These are phyloP conservation scores for Rickenella mellea DNA, from an alignment of 768 basidiomycete genomes.

Conservation along the genomic window DNA sequence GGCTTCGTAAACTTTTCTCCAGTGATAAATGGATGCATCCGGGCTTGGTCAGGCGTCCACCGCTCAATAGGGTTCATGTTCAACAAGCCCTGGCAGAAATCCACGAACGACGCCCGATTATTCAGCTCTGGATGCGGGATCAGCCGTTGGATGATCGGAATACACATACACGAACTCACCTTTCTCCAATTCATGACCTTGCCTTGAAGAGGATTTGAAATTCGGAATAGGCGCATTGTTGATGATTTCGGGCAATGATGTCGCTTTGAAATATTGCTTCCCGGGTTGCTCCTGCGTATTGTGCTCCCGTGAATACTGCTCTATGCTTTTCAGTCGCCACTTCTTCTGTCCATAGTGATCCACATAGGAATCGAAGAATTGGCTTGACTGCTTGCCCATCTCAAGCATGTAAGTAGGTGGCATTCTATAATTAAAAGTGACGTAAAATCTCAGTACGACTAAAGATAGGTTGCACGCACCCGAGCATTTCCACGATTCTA, in stretches of 20 bases:
- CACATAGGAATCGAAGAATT: constrained; percentile 82
- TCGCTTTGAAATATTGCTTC: constrained; percentile 98
- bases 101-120: constrained; percentile 90
- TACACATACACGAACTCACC: constrained; percentile 56
- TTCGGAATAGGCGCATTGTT: constrained; percentile 90
- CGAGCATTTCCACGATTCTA: constrained; percentile 96
- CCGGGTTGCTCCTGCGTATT: constrained; percentile 94
- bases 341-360: constrained; percentile 76
- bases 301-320: constrained; percentile 94
- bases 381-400: constrained; percentile 86
- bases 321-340: constrained; percentile 80
- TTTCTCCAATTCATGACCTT: constrained; percentile 80
- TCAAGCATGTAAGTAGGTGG: constrained; percentile 93
- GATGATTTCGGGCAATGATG: constrained; percentile 88
- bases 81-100: constrained; percentile 91
- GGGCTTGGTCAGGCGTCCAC: constrained; percentile 96
- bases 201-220: constrained; percentile 60
- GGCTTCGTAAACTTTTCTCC: constrained; percentile 92
- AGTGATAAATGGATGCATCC: constrained; percentile 94
- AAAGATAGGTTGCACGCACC: constrained; percentile 43
- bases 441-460: constrained; percentile 2
- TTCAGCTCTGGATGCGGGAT: constrained; percentile 60
- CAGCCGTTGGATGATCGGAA: constrained; percentile 79
- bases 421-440: constrained; percentile 38
- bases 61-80: constrained; percentile 91